Evolutionary conservation across 2,329 filamentous ascomycete species (phyloP).

Genomic region (Chrysoporthe cubensis): DNA sequence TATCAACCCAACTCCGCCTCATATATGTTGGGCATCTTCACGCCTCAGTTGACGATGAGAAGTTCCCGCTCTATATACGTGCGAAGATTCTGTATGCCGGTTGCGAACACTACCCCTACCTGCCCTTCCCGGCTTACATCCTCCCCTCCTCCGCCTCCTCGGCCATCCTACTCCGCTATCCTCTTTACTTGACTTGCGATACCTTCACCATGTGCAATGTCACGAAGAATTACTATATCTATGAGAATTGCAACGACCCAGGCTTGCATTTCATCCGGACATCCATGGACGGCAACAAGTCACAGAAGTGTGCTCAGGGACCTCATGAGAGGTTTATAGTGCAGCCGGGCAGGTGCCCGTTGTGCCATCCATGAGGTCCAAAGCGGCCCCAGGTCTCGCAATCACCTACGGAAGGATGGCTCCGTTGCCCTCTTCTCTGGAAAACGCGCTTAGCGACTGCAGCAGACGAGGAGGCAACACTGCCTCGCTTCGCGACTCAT

Average conservation of each 20-base stretch:
- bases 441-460: not conserved
- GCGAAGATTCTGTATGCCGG: not conserved
- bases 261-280: conserved; percentile 73
- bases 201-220: conserved; percentile 60
- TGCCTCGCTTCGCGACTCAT: not conserved
- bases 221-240: conserved; percentile 78
- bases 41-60: not conserved
- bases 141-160: not conserved
- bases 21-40: conserved; percentile 21
- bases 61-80: not conserved
- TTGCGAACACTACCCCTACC: not conserved
- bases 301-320: conserved; percentile 61
- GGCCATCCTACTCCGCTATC: no score
- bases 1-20: conserved; percentile 17
- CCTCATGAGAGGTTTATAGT: conserved; percentile 78
- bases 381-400: not conserved
- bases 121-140: not conserved
- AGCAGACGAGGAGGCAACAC: not conserved
- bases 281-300: conserved; percentile 66
- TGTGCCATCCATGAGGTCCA: conserved; percentile 43
- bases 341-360: conserved; percentile 63
- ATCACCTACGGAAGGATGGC: not conserved
- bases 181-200: not conserved
- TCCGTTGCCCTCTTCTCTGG: not conserved
- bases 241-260: conserved; percentile 70